Conservation (phyloP, 2,329 filamentous ascomycete species). For the Eurotiales sp. region DNA sequence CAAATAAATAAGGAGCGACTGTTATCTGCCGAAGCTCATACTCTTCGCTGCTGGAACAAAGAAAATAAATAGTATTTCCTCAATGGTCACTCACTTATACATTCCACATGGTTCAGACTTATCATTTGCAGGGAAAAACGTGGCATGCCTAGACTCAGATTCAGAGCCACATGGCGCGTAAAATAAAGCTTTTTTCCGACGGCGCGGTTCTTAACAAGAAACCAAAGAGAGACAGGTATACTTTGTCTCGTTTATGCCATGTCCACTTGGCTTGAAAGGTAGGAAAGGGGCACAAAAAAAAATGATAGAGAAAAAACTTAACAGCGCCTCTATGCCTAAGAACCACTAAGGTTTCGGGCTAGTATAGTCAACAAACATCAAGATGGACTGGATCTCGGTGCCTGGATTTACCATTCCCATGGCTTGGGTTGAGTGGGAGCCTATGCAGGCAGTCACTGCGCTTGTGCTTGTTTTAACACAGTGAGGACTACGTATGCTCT, state of each 20-base stretch:
- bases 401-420: background rate
- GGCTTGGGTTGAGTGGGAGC: background rate
- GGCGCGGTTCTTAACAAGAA: background rate
- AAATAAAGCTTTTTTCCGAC: conserved; percentile 10
- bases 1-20: background rate
- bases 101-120: conserved; percentile 8
- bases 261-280: too few species aligned
- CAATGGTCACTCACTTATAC: conserved; percentile 4
- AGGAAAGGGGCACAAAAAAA: conserved; percentile 3
- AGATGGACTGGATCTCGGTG: background rate
- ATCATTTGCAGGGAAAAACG: background rate
- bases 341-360: conserved; percentile 5
- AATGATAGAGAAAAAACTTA: conserved; percentile 14
- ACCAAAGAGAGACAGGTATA: background rate
- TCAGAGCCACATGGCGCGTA: conserved; percentile 12
- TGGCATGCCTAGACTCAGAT: background rate
- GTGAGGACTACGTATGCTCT: background rate
- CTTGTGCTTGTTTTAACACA: background rate
- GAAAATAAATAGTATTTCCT: background rate
- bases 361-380: background rate
- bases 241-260: background rate
- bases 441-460: background rate
- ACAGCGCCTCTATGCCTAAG: background rate
- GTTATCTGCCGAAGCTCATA: background rate
- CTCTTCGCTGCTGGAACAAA: background rate